Percentiles rank a stretch among this genome's conserved stretches.
Evolutionary conservation across 345 rosid genomes (phyloP).

Genomic region (Citrus glauca): DNA sequence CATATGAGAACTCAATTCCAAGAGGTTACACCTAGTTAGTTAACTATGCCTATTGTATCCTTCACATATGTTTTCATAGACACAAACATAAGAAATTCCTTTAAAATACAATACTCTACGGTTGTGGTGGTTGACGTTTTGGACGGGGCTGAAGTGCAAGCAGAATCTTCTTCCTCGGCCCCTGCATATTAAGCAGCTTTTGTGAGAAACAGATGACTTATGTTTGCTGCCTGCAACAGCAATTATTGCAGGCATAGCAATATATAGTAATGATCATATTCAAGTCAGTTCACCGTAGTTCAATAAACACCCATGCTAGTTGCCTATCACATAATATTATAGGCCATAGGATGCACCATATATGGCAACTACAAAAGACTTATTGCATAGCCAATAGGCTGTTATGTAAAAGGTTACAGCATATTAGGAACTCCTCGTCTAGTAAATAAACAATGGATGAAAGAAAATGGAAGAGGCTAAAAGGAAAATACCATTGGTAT

Average conservation of each 20-base stretch:
- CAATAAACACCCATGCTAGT: neutral
- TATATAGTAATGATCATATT: neutral
- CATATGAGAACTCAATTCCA: neutral
- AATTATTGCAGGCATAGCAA: neutral
- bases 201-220: neutral
- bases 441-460: neutral
- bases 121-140: neutral
- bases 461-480: neutral
- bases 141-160: conserved; percentile 33
- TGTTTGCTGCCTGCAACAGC: neutral
- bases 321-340: neutral
- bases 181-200: conserved; percentile 31
- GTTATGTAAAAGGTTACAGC: neutral
- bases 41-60: neutral
- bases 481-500: conserved; percentile 51
- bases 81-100: neutral
- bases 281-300: neutral
- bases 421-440: neutral
- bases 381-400: neutral
- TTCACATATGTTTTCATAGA: neutral
- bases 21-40: neutral
- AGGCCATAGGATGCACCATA: neutral
- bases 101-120: neutral
- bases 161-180: conserved; percentile 67
- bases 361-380: neutral